phyloP scores from a whole-genome alignment of 805 yeast genomes.

The Metschnikowia lunata region DNA sequence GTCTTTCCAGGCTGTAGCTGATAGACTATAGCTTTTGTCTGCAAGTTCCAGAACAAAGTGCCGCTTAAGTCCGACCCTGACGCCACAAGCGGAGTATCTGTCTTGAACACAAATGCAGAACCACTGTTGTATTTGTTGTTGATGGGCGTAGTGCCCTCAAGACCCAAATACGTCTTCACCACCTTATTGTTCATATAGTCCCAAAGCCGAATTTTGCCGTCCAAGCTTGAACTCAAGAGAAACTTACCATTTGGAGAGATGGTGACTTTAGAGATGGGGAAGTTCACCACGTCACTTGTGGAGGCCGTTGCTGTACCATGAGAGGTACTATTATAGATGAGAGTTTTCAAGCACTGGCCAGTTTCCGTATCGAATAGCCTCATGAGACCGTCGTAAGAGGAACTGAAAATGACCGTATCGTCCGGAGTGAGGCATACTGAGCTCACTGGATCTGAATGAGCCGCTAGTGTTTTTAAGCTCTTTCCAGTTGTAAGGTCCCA shows the following conservation, averaged over 20 bases:
- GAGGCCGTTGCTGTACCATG: slow-evolving; percentile 58
- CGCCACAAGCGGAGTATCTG: slow-evolving; percentile 39
- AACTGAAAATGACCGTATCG: slow-evolving; percentile 78
- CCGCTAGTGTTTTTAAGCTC: slow-evolving; percentile 74
- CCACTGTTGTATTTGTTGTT: slow-evolving; percentile 52
- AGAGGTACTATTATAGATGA: slow-evolving; percentile 70
- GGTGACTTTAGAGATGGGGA: slow-evolving; percentile 70
- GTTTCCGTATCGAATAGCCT: slow-evolving; percentile 82
- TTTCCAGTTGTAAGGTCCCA: slow-evolving; percentile 81
- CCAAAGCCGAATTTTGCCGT: slow-evolving; percentile 79
- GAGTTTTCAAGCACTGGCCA: slow-evolving; percentile 88
- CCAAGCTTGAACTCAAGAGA: slow-evolving; percentile 72
- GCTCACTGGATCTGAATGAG: slow-evolving; percentile 89
- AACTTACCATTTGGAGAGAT: slow-evolving; percentile 80
- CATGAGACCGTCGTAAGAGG: slow-evolving; percentile 88
- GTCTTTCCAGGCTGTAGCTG: slow-evolving; percentile 23
- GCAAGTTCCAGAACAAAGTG: slow-evolving; percentile 64
- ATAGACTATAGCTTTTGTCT: slow-evolving; percentile 46
- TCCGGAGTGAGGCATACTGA: slow-evolving; percentile 71
- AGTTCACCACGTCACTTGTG: slow-evolving; percentile 42
- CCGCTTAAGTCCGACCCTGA: slow-evolving; percentile 60
- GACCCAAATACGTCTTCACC: slow-evolving; percentile 60
- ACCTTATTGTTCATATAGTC: slow-evolving; percentile 78
- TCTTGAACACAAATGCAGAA: slow-evolving; percentile 44
- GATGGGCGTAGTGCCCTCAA: slow-evolving; percentile 25